Conservation (phyloP, 371 early-diverging fungal genomes). For the Parasitella parasitica region DNA sequence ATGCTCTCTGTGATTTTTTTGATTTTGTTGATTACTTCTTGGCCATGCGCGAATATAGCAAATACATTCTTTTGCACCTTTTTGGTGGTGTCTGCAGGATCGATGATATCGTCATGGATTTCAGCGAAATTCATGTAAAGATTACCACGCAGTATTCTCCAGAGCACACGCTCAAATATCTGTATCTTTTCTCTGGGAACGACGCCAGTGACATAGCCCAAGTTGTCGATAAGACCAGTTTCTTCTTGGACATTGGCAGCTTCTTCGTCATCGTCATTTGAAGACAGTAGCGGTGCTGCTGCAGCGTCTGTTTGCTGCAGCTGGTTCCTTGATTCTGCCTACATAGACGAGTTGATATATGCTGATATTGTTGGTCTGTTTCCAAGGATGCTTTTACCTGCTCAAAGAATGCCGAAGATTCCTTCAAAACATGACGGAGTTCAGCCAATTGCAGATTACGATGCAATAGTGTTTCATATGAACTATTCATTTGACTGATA, state of each 20-base stretch:
- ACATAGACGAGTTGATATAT: too few relatives aligned
- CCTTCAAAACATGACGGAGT: constrained; percentile 84
- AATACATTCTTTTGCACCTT: constrained; percentile 90
- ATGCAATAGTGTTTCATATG: constrained; percentile 82
- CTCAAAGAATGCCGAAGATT: constrained; percentile 79
- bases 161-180: constrained; percentile 94
- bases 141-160: constrained; percentile 96
- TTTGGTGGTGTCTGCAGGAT: constrained; percentile 72
- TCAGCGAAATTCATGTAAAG: constrained; percentile 93
- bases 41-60: constrained; percentile 94
- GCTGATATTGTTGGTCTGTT: background rate
- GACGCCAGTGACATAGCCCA: constrained; percentile 89
- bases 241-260: constrained; percentile 70
- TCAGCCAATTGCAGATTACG: constrained; percentile 85
- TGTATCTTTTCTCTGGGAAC: constrained; percentile 80
- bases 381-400: too few relatives aligned
- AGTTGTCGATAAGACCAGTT: constrained; percentile 47
- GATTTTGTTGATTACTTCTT: constrained; percentile 84
- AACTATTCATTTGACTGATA: constrained; percentile 80
- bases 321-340: constrained; percentile 52
- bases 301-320: background rate
- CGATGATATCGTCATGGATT: constrained; percentile 84
- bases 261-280: constrained; percentile 10
- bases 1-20: constrained; percentile 90
- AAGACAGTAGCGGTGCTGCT: constrained; percentile 59